A percentile compares a stretch with the other conserved stretches of the same genome.
Conservation (phyloP, 2,329 filamentous ascomycete genomes). For the Verticillium dahliae region DNA sequence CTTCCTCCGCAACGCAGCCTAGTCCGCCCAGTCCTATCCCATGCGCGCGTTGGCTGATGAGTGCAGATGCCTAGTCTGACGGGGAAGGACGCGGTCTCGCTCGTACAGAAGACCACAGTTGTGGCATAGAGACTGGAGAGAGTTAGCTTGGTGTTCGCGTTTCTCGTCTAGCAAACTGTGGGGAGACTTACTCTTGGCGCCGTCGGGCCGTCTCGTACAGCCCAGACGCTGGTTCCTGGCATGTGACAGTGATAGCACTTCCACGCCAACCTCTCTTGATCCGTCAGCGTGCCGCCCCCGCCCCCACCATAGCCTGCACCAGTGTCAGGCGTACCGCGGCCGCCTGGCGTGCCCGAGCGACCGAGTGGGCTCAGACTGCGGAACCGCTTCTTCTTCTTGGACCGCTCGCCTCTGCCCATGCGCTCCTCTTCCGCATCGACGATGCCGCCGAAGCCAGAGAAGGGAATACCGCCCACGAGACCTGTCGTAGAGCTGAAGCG, state of each 20-base stretch:
- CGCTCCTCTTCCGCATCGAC: conserved; percentile 60
- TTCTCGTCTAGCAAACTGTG: neutral
- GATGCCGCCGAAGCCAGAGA: conserved; percentile 42
- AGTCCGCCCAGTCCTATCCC: neutral
- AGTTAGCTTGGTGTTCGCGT: neutral
- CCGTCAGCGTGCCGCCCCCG: conserved; percentile 58
- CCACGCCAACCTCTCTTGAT: conserved; percentile 77
- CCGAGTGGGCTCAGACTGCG: conserved; percentile 77
- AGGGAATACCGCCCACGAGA: conserved; percentile 69
- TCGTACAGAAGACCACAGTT: conserved; percentile 90
- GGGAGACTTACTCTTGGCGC: conserved; percentile 67
- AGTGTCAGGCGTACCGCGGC: conserved; percentile 74
- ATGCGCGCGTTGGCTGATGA: conserved; percentile 8
- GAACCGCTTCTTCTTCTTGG: conserved; percentile 92
- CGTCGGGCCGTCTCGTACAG: conserved; percentile 81
- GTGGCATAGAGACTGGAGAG: conserved; percentile 70
- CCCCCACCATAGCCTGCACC: conserved; percentile 63
- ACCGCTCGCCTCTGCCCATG: conserved; percentile 86
- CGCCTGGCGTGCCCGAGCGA: conserved; percentile 60
- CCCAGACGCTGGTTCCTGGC: conserved; percentile 89
- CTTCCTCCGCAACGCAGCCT: neutral
- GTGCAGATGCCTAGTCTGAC: conserved; percentile 13
- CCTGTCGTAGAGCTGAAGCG: conserved; percentile 82
- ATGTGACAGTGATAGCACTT: conserved; percentile 82
- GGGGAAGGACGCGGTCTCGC: conserved; percentile 75